Percentiles rank a stretch among this genome's conserved stretches.
phyloP scores from a whole-genome alignment of 371 early-diverging fungal genomes.

The Mortierella sp. region DNA sequence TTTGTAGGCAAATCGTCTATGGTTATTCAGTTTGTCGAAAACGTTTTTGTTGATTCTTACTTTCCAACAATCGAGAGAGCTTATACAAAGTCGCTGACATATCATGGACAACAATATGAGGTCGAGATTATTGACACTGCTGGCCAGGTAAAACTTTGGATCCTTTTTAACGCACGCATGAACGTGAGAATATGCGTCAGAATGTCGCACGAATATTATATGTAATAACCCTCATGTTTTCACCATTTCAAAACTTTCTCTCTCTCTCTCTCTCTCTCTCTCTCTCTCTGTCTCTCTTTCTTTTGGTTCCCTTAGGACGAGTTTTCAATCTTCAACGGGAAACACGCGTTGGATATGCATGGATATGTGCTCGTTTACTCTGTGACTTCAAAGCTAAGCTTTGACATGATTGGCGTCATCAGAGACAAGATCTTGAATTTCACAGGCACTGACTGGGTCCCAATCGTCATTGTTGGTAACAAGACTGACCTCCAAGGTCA shows the following conservation, averaged over 20 bases:
- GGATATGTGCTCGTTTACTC: conserved; percentile 97
- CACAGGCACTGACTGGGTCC: conserved; percentile 92
- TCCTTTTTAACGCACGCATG: too few relatives aligned
- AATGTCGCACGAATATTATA: too few relatives aligned
- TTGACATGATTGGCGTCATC: conserved; percentile 91
- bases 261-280: not conserved
- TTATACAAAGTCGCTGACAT: conserved; percentile 87
- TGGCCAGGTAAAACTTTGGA: conserved; percentile 80
- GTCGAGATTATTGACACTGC: conserved; percentile 97
- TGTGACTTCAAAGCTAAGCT: conserved; percentile 85
- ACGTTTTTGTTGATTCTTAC: conserved; percentile 92
- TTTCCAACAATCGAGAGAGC: conserved; percentile 96
- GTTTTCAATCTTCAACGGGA: conserved; percentile 91
- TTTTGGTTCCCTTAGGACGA: conserved; percentile 87
- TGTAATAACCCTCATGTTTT: not conserved
- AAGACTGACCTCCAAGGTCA: conserved; percentile 90
- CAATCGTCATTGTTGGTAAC: conserved; percentile 94
- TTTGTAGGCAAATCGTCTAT: conserved; percentile 87
- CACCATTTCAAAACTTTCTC: not conserved
- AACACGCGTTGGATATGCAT: conserved; percentile 92
- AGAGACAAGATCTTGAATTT: conserved; percentile 96
- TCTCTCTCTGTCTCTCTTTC: not conserved
- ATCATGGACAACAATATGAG: conserved; percentile 86
- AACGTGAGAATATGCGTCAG: not conserved
- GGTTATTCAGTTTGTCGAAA: conserved; percentile 94